A percentile compares a stretch with the other conserved stretches of the same genome.
Evolutionary conservation across 2,329 filamentous ascomycete species (phyloP).

Genomic region (Dactylellina drechsleri): DNA sequence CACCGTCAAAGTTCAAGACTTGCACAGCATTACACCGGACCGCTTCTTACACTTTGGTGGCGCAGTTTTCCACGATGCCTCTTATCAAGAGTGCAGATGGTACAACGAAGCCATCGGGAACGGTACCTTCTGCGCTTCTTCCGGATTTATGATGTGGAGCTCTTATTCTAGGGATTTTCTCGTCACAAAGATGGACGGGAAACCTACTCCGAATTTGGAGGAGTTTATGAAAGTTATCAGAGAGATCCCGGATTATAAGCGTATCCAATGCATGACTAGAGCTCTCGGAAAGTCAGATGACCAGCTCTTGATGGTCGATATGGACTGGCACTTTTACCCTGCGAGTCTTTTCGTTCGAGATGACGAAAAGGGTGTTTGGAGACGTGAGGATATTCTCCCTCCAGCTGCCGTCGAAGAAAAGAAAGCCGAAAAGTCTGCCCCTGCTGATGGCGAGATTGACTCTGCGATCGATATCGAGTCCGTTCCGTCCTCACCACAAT

Average conservation of each 20-base stretch:
- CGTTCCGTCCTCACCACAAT: constrained; percentile 40
- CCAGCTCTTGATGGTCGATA: constrained; percentile 59
- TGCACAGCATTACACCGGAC: constrained; percentile 59
- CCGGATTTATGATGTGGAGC: constrained; percentile 59
- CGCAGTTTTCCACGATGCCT: constrained; percentile 58
- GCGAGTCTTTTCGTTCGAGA: constrained; percentile 58
- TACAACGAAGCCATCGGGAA: constrained; percentile 58
- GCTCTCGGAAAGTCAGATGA: constrained; percentile 58
- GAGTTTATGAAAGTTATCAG: constrained; percentile 58
- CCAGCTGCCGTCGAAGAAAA: constrained; percentile 47
- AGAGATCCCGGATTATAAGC: constrained; percentile 57
- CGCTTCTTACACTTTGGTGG: constrained; percentile 59
- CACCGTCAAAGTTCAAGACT: constrained; percentile 57
- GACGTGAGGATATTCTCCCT: constrained; percentile 56
- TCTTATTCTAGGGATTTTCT: constrained; percentile 58
- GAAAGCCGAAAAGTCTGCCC: constrained; percentile 40
- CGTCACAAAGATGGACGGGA: constrained; percentile 58
- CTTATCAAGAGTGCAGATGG: constrained; percentile 58
- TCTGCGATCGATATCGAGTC: constrained; percentile 50
- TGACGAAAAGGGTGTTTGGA: constrained; percentile 57
- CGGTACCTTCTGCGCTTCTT: constrained; percentile 59
- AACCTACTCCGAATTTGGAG: constrained; percentile 58
- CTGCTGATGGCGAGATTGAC: constrained; percentile 45
- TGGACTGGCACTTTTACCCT: constrained; percentile 59
- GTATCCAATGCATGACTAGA: constrained; percentile 59